Evolutionary conservation across 2,329 filamentous ascomycete genomes (phyloP), one percentile per base, ranked within the genome.

Genomic region (Aureobasidium sp.): DNA sequence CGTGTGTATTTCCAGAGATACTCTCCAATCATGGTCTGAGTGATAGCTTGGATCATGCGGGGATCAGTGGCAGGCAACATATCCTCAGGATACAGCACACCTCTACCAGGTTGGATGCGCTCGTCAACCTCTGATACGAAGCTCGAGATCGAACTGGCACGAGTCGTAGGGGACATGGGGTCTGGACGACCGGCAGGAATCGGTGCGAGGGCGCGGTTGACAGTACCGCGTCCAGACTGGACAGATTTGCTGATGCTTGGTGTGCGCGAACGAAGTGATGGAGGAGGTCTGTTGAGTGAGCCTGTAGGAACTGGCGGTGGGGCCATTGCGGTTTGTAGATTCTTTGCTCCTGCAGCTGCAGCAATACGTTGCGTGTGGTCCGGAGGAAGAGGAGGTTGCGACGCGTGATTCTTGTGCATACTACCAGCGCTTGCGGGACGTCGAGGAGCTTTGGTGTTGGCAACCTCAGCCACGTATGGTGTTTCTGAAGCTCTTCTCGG

Each of bases 1-100:
- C 94, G 88, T 0, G 94, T 99, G 76, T 99, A 99, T 74, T 99
- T 99, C 94, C 94, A 99, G 44, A 99, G 81, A 74, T 93, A 97
- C 74, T 99, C 94, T 61, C 94, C 94, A 71, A 99, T 97, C 94
- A 99, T 99, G 21, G 94, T 97, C 75, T 99, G 93, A 2, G 94
- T 99, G 66, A 99, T 97, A 53, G 94, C 94, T 77, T 97, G 91
- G 67, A 99, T 97, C 91, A 99, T 97, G 68, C 93, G 89, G 65
- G 93, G 93, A 76, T 99, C 94, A 5, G 91, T 96, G 25, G 71
- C 70, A 29, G 85, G 79, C 10, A 85, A 84, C 63, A 94, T 82
- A 14, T 86, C 87, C 50, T 79, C 75, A 32, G 80, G 77, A 61
- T 85, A 79, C 48, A 78, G 77, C 72, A 82, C 79, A 55, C 82